Percentiles rank a stretch among this genome's conserved stretches.
These are phyloP conservation scores for Apiotrichum domesticum DNA, from an alignment of 1,284 basidiomycete species.

Conservation along the genomic window DNA sequence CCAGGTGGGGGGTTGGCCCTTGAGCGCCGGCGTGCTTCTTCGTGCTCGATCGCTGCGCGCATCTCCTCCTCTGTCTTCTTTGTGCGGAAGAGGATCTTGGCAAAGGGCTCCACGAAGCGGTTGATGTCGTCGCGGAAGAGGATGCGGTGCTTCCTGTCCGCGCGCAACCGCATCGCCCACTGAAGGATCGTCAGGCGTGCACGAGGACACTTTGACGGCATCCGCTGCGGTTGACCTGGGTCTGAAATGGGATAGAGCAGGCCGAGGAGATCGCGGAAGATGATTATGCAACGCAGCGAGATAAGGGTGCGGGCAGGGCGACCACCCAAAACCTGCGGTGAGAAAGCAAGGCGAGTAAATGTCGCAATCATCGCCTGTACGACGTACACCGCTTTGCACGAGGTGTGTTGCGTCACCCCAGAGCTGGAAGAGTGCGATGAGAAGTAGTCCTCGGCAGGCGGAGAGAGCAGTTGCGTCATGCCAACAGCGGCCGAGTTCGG, in stretches of 20 bases:
- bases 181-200: constrained; percentile 72
- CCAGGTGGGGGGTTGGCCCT: neutral
- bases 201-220: constrained; percentile 51
- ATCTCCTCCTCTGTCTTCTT: constrained; percentile 34
- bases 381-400: constrained; percentile 44
- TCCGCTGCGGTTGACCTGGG: constrained; percentile 19
- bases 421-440: neutral
- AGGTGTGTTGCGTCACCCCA: constrained; percentile 16
- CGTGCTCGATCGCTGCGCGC: constrained; percentile 26
- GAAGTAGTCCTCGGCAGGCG: constrained; percentile 8
- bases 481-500: neutral
- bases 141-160: constrained; percentile 83
- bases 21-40: constrained; percentile 23
- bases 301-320: constrained; percentile 42
- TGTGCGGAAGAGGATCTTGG: constrained; percentile 44
- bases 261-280: constrained; percentile 49
- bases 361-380: constrained; percentile 48
- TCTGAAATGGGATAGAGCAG: constrained; percentile 42
- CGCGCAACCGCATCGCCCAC: constrained; percentile 82
- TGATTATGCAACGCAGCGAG: constrained; percentile 46
- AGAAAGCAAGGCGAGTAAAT: constrained; percentile 49
- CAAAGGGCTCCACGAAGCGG: constrained; percentile 37
- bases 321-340: constrained; percentile 25
- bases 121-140: constrained; percentile 58
- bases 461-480: constrained; percentile 2